Evolutionary conservation across 139 green algal genomes (phyloP).

Genomic region (Tetradesmus lagerheimii): DNA sequence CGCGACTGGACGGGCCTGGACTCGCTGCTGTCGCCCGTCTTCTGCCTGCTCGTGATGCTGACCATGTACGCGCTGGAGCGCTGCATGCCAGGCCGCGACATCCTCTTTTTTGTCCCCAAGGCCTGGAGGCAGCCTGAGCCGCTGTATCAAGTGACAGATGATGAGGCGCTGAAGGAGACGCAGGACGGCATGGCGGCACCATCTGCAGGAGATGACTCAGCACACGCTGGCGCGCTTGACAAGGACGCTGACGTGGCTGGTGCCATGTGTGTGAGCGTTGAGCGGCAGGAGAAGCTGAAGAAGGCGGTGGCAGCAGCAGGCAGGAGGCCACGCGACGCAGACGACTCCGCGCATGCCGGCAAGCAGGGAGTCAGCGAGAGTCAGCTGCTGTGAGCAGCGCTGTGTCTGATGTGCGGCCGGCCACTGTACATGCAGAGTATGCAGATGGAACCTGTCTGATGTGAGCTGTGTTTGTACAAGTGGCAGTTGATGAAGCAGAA

Average conservation of each 20-base stretch:
- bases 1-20: constrained; percentile 59
- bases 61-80: constrained; percentile 27
- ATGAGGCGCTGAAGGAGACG: constrained; percentile 11
- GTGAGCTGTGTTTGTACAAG: too few relatives aligned
- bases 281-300: neutral
- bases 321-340: neutral
- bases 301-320: neutral
- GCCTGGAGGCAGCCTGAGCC: constrained; percentile 1
- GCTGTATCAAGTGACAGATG: constrained; percentile 30
- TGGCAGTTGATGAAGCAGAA: too few relatives aligned
- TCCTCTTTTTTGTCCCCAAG: constrained; percentile 57
- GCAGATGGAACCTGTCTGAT: too few relatives aligned
- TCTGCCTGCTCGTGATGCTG: constrained; percentile 48
- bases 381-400: neutral
- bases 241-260: neutral
- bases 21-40: constrained; percentile 48
- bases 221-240: neutral
- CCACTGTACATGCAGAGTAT: too few relatives aligned
- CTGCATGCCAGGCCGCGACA: constrained; percentile 7
- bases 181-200: neutral
- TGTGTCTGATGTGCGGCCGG: neutral
- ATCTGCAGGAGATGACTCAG: neutral
- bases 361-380: neutral
- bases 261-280: neutral
- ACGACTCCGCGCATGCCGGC: constrained; percentile 34